These are phyloP conservation scores for Kodamaea neixiangensis DNA, from an alignment of 805 yeast genomes.

Conservation along the genomic window DNA sequence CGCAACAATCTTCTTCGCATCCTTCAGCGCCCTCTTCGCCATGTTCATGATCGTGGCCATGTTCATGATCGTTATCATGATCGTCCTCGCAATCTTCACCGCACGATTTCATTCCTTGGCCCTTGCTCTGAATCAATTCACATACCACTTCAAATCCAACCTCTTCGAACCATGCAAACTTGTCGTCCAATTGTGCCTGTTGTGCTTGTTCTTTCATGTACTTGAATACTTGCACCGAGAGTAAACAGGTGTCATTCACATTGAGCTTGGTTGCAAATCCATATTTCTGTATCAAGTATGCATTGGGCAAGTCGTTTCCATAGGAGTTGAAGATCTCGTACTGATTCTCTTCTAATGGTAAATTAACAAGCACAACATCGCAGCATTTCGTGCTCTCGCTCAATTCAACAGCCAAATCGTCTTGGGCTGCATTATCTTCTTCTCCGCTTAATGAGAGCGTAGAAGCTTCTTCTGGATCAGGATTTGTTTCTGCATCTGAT, in stretches of 20 bases:
- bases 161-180: constrained; percentile 51
- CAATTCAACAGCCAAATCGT: constrained; percentile 37
- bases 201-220: constrained; percentile 27
- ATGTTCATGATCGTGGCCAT: constrained; percentile 12
- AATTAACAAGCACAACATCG: constrained; percentile 57
- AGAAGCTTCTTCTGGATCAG: constrained; percentile 23
- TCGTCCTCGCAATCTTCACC: constrained; percentile 9
- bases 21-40: constrained; percentile 16
- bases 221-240: constrained; percentile 52
- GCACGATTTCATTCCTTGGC: background rate
- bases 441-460: constrained; percentile 19
- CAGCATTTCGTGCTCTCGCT: constrained; percentile 55
- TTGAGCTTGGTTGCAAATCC: constrained; percentile 65
- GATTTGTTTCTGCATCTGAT: constrained; percentile 19
- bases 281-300: constrained; percentile 68
- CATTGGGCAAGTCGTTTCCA: constrained; percentile 67
- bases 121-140: constrained; percentile 18
- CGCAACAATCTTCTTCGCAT: constrained; percentile 19
- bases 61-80: constrained; percentile 10
- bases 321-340: constrained; percentile 79
- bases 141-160: constrained; percentile 43
- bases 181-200: constrained; percentile 32
- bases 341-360: constrained; percentile 43
- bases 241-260: constrained; percentile 53
- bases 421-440: constrained; percentile 20